Evolutionary conservation across 2,329 filamentous ascomycete species (phyloP), one percentile per base, ranked within the genome.

Genomic region (Aspergillus phoenicis): DNA sequence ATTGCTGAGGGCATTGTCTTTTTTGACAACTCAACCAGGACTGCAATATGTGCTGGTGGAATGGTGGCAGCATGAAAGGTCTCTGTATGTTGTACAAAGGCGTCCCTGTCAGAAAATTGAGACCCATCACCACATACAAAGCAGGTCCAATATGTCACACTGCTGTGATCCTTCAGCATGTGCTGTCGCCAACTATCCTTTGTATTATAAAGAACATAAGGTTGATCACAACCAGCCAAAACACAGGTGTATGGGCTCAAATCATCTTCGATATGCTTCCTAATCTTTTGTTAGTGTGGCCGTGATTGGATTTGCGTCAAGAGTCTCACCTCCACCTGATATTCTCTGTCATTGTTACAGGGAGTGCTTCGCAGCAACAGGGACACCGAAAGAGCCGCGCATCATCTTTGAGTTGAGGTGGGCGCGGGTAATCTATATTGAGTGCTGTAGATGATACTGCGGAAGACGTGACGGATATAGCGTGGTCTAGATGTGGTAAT

Each of bases 271-370:
- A 62, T 24, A 33, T 62, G 61, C 13, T 58, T 62, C 20, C 57
- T 62, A 48, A 2, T 17, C 10, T 38, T 24, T 13, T 36, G 17
- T 22, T 30, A 41, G 38, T 22, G 11, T 52, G 36, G 20, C 15
- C 26, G 15, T 30, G 33, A 20, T 10, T 15, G 11, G 5, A 10
- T 20, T n/a, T 6, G 17, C 8, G 7, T 20, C 30, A 28, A 13
- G 5, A n/a, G n/a, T 38, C 52, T 20, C 60, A 64, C 62, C 58
- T 64, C 62, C 62, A 64, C 20, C 39, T 57, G 13, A 22, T 57
- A 1, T 54, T 39, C 17, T 33, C 17, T 2, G 41, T 33, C 3
- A 59, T 33, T 1, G 51, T 13, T 4, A 20, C 43, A 17, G 62
- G 58, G 4, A 60, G 43, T 1, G 60, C 28, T 39, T 62, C 57